These are phyloP conservation scores for Takakia lepidozioides DNA, from an alignment of 225 moss, liverwort and hornwort species.

Conservation along the genomic window DNA sequence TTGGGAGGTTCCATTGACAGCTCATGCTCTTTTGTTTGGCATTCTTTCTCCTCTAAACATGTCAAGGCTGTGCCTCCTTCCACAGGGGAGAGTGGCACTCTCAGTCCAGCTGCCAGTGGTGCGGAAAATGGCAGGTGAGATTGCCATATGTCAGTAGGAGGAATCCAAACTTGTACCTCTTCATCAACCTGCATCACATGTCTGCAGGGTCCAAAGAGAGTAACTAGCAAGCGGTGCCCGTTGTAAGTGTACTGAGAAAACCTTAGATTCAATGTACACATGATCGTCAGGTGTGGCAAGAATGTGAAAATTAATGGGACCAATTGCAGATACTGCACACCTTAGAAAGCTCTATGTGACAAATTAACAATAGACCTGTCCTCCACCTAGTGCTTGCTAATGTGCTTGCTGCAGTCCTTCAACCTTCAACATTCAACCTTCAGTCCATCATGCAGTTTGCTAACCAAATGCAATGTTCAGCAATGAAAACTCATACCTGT, in stretches of 20 bases:
- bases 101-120: conserved; percentile 13
- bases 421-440: neutral
- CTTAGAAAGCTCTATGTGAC: too few relatives aligned
- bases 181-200: conserved; percentile 15
- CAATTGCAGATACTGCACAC: too few relatives aligned
- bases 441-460: neutral
- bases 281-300: too few relatives aligned
- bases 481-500: conserved; percentile 7
- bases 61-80: neutral
- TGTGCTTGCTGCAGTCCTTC: too few relatives aligned
- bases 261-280: too few relatives aligned
- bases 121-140: conserved; percentile 9
- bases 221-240: too few relatives aligned
- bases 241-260: too few relatives aligned
- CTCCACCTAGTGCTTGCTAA: too few relatives aligned
- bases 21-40: conserved; percentile 21
- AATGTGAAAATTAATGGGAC: too few relatives aligned
- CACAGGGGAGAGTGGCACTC: conserved; percentile 9
- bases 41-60: conserved; percentile 20
- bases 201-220: conserved; percentile 1
- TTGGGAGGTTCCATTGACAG: conserved; percentile 4
- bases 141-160: conserved; percentile 20
- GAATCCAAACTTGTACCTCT: conserved; percentile 20
- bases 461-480: neutral
- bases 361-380: too few relatives aligned